Evolutionary conservation across 1,284 basidiomycete genomes (phyloP).

Genomic region (Trichosporon ovoides): DNA sequence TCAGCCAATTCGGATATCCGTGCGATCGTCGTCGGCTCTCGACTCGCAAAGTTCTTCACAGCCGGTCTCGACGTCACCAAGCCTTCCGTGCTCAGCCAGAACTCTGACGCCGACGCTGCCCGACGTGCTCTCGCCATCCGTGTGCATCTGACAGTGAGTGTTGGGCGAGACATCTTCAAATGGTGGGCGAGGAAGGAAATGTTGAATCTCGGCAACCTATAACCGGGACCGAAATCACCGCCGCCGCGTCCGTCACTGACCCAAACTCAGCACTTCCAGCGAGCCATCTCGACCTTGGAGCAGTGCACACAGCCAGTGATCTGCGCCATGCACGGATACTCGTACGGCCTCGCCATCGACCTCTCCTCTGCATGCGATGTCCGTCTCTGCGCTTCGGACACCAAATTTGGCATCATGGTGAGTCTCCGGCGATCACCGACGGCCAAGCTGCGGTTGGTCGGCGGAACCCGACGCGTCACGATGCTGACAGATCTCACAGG

Average conservation of each 20-base stretch:
- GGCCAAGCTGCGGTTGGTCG: not conserved
- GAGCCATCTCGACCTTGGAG: conserved; percentile 63
- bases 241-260: not conserved
- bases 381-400: conserved; percentile 62
- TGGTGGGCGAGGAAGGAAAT: not conserved
- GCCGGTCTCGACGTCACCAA: conserved; percentile 73
- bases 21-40: conserved; percentile 66
- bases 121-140: conserved; percentile 56
- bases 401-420: conserved; percentile 72
- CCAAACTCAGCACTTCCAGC: conserved; percentile 57
- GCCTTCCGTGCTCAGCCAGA: not conserved
- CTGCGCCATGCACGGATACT: conserved; percentile 69
- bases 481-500: conserved; percentile 51
- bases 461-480: not conserved
- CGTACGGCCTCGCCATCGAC: conserved; percentile 67
- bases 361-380: conserved; percentile 76
- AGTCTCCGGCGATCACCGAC: conserved; percentile 16
- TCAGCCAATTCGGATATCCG: conserved; percentile 58
- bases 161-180: too few species aligned
- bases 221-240: not conserved
- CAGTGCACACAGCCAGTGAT: conserved; percentile 78
- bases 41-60: conserved; percentile 65
- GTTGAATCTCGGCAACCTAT: conserved; percentile 6
- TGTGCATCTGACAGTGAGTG: conserved; percentile 53
- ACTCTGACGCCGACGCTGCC: conserved; percentile 52